Evolutionary conservation across 352 stramenopile genomes (phyloP), one percentile per base, ranked within the genome.

Genomic region (Phytopythium boreale): DNA sequence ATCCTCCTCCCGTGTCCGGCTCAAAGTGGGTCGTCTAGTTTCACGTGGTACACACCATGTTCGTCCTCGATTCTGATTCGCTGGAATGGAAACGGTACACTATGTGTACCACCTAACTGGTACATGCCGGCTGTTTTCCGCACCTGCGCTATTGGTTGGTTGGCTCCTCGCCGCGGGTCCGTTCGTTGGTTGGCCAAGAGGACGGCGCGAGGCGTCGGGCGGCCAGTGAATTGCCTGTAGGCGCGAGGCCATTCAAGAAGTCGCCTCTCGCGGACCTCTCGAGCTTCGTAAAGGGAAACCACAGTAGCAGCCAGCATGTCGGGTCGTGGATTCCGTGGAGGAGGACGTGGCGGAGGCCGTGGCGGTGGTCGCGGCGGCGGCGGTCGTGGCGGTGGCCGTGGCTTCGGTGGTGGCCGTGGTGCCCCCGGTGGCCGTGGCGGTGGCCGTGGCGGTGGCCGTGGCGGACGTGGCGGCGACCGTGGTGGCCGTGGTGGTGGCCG

Each of bases 261-360:
- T 62, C 56, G 39, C 56, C 56, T 39, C 39, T 51, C 56, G 26
- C 56, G 56, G 20, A 43, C 41, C 15, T 53, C 56, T 62, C 56
- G 41, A 44, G 39, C 36, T 52, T 15, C 19, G 34, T 53, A n/a
- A n/a, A 8, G 24, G 31, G 73, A 34, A 34, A 31, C 49, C 39
- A 15, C 26, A 8, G 8, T 17, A 56, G 27, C 27, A 62, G 27
- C 22, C 49, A 66, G 24, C 27, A 77, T 80, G 72, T 80, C 72
- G 76, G 80, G 85, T 75, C 77, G 84, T 77, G 84, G 86, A 63
- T 79, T 83, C 44, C 52, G 82, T 49, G 71, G 84, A 66, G 80
- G 86, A 77, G 43, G 43, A 11, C 78, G 84, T 76, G 84, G 86
- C 61, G 84, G 82, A 31, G 66, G 72, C 17, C 71, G 82, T 66